These are phyloP conservation scores for Solanum appendiculatum DNA, from an alignment of 257 asterid genomes.

Conservation along the genomic window DNA sequence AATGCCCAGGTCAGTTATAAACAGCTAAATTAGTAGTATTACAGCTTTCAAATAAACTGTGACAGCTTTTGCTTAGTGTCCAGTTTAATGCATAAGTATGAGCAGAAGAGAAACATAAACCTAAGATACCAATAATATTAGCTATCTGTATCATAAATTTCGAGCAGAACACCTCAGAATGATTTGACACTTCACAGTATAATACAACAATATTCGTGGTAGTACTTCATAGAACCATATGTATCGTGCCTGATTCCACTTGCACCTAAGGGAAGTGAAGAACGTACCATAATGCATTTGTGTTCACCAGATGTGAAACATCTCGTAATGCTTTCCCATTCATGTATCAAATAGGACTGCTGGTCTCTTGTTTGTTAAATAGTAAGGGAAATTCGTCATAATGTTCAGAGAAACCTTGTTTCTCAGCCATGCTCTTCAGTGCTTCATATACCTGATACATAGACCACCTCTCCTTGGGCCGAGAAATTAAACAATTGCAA, in stretches of 20 bases:
- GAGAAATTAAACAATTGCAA: conserved; percentile 49
- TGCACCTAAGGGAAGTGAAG: background rate
- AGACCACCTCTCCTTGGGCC: conserved; percentile 65
- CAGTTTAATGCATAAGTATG: background rate
- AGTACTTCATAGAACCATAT: background rate
- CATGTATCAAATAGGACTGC: background rate
- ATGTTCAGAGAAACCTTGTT: conserved; percentile 52
- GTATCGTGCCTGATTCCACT: background rate
- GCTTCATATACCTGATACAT: conserved; percentile 75
- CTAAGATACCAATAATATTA: background rate
- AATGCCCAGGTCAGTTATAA: background rate
- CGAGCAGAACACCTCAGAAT: conserved; percentile 3
- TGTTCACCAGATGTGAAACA: background rate
- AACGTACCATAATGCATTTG: background rate
- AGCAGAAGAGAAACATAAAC: background rate
- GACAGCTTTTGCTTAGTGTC: background rate
- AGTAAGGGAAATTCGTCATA: conserved; percentile 72
- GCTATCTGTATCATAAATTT: background rate
- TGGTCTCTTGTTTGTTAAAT: conserved; percentile 41
- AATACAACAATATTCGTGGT: background rate
- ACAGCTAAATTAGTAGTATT: background rate
- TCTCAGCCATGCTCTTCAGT: conserved; percentile 61
- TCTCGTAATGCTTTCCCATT: background rate
- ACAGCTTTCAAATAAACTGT: background rate
- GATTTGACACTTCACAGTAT: background rate